Conservation (phyloP, 805 yeast species). For the Ogataea chonburiensis region DNA sequence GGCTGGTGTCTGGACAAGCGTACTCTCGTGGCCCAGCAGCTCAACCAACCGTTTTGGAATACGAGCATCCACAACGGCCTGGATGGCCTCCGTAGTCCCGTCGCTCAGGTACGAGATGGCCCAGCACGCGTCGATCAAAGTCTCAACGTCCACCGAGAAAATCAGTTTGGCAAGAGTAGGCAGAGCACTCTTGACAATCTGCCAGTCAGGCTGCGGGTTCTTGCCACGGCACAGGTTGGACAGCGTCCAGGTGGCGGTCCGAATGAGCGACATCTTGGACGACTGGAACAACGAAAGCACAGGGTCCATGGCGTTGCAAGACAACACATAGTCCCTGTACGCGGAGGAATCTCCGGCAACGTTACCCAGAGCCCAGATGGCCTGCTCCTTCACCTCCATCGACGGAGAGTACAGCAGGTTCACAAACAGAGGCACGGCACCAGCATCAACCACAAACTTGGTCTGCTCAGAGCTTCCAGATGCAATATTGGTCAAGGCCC, state of each 20-base stretch:
- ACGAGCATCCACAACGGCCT: constrained; percentile 94
- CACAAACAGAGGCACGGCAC: constrained; percentile 92
- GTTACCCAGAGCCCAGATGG: constrained; percentile 98
- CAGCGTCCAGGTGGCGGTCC: constrained; percentile 98
- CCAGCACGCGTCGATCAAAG: constrained; percentile 97
- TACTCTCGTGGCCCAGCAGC: constrained; percentile 77
- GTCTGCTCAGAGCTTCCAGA: constrained; percentile 92
- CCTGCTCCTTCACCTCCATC: constrained; percentile 94
- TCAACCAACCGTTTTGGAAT: constrained; percentile 94
- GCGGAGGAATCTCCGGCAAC: constrained; percentile 96
- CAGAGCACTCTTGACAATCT: constrained; percentile 75
- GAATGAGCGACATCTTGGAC: constrained; percentile 81
- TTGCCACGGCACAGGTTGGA: constrained; percentile 96
- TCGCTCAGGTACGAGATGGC: constrained; percentile 93
- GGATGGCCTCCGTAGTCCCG: constrained; percentile 90
- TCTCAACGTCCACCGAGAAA: constrained; percentile 88
- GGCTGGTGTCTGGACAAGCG: constrained; percentile 94
- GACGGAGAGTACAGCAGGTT: constrained; percentile 76
- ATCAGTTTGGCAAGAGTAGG: constrained; percentile 91
- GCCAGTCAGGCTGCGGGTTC: constrained; percentile 96
- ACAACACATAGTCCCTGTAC: constrained; percentile 85
- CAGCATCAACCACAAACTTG: constrained; percentile 83
- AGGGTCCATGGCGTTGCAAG: constrained; percentile 86
- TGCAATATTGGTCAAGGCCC: constrained; percentile 99
- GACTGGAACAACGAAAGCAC: constrained; percentile 75